A percentile compares a stretch with the other conserved stretches of the same genome.
Evolutionary conservation across 2,329 filamentous ascomycete species (phyloP).

Genomic region (Sporothrix brasiliensis): DNA sequence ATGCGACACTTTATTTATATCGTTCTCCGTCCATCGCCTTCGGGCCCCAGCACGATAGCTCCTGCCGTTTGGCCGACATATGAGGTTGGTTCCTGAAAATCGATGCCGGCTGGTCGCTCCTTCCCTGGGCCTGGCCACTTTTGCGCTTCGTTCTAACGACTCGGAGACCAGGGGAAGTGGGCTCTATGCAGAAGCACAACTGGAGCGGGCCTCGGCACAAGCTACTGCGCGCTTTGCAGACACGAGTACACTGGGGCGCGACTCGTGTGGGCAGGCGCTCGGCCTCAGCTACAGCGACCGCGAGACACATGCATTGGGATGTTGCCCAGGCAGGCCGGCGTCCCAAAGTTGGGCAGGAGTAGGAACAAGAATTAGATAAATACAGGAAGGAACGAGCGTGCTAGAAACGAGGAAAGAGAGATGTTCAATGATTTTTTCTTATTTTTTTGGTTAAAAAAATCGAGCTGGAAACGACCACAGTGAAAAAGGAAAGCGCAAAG

Average conservation of each 20-base stretch:
- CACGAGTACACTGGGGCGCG: not conserved
- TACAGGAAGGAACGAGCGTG: not conserved
- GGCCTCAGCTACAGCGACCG: constrained; percentile 26
- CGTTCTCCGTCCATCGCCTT: not conserved
- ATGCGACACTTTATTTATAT: too few relatives aligned
- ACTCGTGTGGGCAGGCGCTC: constrained; percentile 14
- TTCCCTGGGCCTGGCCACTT: constrained; percentile 14
- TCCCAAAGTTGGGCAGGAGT: not conserved
- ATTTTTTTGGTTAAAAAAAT: not conserved
- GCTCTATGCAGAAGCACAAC: constrained; percentile 10
- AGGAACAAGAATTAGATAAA: too few relatives aligned
- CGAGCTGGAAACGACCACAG: constrained; percentile 12
- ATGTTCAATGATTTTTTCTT: not conserved
- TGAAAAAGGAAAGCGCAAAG: constrained; percentile 1
- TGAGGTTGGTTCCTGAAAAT: constrained; percentile 7
- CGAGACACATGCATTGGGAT: constrained; percentile 11
- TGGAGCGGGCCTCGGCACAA: constrained; percentile 26
- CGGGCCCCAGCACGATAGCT: not conserved
- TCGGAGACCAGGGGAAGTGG: not conserved
- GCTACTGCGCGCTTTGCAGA: not conserved
- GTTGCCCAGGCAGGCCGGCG: constrained; percentile 8
- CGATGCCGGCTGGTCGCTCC: not conserved
- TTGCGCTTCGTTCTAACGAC: not conserved
- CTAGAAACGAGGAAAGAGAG: not conserved
- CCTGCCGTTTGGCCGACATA: not conserved